phyloP scores from a whole-genome alignment of 2,329 filamentous ascomycete species.

The Pseudocercospora fuligena region DNA sequence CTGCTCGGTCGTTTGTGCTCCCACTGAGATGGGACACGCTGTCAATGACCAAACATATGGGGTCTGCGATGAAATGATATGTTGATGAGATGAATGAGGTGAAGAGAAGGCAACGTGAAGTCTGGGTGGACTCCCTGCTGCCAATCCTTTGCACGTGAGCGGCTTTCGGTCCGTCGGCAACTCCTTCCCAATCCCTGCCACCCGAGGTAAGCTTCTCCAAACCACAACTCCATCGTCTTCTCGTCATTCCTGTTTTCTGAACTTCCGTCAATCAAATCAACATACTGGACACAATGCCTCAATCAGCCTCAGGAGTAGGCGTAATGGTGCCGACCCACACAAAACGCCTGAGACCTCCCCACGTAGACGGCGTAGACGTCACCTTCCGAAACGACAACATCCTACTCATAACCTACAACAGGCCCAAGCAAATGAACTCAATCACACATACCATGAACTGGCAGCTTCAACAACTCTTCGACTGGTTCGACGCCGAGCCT shows the following conservation, averaged over 20 bases:
- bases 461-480: slow-evolving; percentile 55
- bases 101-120: neutral
- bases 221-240: no score
- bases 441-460: slow-evolving; percentile 49
- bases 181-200: neutral
- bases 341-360: slow-evolving; percentile 31
- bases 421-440: slow-evolving; percentile 54
- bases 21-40: no score
- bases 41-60: no score
- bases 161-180: neutral
- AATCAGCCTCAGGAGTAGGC: neutral
- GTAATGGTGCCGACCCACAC: slow-evolving; percentile 2
- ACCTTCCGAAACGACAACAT: slow-evolving; percentile 53
- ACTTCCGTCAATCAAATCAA: no score
- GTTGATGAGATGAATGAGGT: neutral
- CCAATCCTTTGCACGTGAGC: neutral
- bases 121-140: neutral
- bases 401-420: slow-evolving; percentile 58
- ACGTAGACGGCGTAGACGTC: slow-evolving; percentile 37
- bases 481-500: slow-evolving; percentile 55
- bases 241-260: no score
- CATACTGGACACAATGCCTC: neutral
- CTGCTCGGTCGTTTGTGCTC: no score
- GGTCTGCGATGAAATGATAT: neutral
- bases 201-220: neutral